Evolutionary conservation across 495 filamentous ascomycete genomes (phyloP).

Genomic region (Hypoxylon crocopeplum): DNA sequence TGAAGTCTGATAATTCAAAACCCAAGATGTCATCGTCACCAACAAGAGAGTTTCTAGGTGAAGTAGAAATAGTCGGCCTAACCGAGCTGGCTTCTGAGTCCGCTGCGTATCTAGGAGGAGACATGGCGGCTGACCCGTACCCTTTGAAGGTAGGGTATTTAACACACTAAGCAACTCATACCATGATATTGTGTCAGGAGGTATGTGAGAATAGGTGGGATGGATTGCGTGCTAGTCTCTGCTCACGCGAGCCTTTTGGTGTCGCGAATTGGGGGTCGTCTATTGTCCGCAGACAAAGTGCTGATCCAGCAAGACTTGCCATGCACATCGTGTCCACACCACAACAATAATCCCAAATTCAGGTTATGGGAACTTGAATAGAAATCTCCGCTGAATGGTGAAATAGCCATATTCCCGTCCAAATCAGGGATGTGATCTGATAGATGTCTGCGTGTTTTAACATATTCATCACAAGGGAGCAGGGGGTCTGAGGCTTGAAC

Average conservation of each 20-base stretch:
- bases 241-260: constrained; percentile 27
- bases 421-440: background rate
- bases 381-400: constrained; percentile 8
- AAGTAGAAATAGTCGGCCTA: constrained; percentile 3
- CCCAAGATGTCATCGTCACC: background rate
- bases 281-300: constrained; percentile 13
- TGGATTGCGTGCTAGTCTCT: constrained; percentile 31
- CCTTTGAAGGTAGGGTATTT: constrained; percentile 24
- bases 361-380: constrained; percentile 10
- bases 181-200: constrained; percentile 7
- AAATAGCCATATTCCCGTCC: constrained; percentile 5
- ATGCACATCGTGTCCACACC: background rate
- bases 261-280: constrained; percentile 10
- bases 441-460: background rate
- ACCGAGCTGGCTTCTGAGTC: constrained; percentile 12
- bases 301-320: constrained; percentile 13
- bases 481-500: constrained; percentile 22
- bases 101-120: constrained; percentile 3
- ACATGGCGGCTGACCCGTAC: constrained; percentile 16
- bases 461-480: constrained; percentile 1
- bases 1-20: constrained; percentile 30
- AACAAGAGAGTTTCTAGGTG: constrained; percentile 9
- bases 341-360: background rate
- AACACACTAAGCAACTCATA: constrained; percentile 18
- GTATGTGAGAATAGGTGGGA: constrained; percentile 39